Percentiles rank a stretch among this genome's conserved stretches.
Conservation (phyloP, 352 stramenopile genomes). For the Phytophthora podocarpi region DNA sequence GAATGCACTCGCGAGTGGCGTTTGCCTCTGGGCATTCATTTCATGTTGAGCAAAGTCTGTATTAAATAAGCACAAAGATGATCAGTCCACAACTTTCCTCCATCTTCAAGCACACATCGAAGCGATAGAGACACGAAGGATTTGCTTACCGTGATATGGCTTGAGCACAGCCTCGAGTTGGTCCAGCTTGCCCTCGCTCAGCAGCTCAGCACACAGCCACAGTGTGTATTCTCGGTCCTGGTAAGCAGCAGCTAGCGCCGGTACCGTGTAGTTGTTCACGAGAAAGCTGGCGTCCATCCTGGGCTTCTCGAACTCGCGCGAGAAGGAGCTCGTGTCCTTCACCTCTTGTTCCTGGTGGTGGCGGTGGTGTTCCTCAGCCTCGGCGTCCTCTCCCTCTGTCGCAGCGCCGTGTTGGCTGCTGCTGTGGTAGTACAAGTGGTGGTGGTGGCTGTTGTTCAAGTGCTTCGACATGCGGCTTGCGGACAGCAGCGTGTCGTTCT, state of each 20-base stretch:
- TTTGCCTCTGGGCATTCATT: slow-evolving; percentile 44
- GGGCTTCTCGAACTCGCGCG: slow-evolving; percentile 74
- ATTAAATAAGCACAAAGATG: slow-evolving; percentile 1
- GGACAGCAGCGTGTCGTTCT: slow-evolving; percentile 18
- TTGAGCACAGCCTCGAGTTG: slow-evolving; percentile 73
- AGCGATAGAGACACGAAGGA: not conserved
- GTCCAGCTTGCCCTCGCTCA: slow-evolving; percentile 77
- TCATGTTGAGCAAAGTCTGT: slow-evolving; percentile 56
- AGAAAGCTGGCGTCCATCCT: slow-evolving; percentile 83
- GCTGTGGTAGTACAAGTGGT: slow-evolving; percentile 33
- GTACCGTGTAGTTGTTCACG: slow-evolving; percentile 97
- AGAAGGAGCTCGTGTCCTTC: slow-evolving; percentile 45
- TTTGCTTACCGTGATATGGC: slow-evolving; percentile 67
- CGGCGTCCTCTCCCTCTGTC: not conserved
- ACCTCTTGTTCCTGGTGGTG: slow-evolving; percentile 10
- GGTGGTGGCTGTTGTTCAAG: slow-evolving; percentile 6
- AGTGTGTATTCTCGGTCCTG: slow-evolving; percentile 92
- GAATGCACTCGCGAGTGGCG: slow-evolving; percentile 78
- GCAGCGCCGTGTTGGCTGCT: slow-evolving; percentile 24
- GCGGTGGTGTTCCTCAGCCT: not conserved
- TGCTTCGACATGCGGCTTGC: slow-evolving; percentile 1
- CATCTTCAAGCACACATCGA: not conserved
- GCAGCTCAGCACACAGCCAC: slow-evolving; percentile 70
- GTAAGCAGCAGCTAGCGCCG: slow-evolving; percentile 93
- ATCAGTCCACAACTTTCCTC: slow-evolving; percentile 1